A percentile compares a stretch with the other conserved stretches of the same genome.
Conservation (phyloP, 78 protist genomes). For the Dictyostelium capitatum region DNA sequence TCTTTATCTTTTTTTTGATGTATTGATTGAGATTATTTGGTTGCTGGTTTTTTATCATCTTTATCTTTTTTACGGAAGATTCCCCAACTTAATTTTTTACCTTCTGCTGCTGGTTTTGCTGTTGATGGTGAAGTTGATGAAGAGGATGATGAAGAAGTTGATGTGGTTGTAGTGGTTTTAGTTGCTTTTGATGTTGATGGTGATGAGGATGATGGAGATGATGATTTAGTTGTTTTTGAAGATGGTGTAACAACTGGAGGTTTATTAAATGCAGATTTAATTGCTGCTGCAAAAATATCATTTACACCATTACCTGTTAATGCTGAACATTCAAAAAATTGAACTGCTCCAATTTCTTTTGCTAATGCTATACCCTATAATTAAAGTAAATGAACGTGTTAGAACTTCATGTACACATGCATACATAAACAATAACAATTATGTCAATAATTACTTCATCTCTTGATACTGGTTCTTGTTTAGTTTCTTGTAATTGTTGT, state of each 20-base stretch:
- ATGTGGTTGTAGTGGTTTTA: not conserved
- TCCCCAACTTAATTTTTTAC: conserved; percentile 73
- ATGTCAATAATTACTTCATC: not conserved
- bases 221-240: not conserved
- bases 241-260: conserved; percentile 10
- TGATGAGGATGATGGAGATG: not conserved
- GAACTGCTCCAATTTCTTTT: conserved; percentile 86
- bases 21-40: too few relatives aligned
- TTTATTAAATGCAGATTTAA: conserved; percentile 70
- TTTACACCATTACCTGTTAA: conserved; percentile 88
- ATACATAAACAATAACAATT: too few relatives aligned
- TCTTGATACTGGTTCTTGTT: conserved; percentile 59
- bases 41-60: conserved; percentile 59
- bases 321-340: conserved; percentile 96
- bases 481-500: conserved; percentile 32
- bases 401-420: too few relatives aligned
- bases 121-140: conserved; percentile 8
- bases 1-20: too few relatives aligned
- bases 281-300: conserved; percentile 65
- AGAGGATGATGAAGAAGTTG: not conserved
- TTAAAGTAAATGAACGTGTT: too few relatives aligned
- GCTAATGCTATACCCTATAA: conserved; percentile 58
- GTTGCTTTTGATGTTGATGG: conserved; percentile 22
- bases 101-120: conserved; percentile 25
- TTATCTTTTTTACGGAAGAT: conserved; percentile 73